These are phyloP conservation scores for Acacia acuminata DNA, from an alignment of 306 rosid genomes.

Conservation along the genomic window DNA sequence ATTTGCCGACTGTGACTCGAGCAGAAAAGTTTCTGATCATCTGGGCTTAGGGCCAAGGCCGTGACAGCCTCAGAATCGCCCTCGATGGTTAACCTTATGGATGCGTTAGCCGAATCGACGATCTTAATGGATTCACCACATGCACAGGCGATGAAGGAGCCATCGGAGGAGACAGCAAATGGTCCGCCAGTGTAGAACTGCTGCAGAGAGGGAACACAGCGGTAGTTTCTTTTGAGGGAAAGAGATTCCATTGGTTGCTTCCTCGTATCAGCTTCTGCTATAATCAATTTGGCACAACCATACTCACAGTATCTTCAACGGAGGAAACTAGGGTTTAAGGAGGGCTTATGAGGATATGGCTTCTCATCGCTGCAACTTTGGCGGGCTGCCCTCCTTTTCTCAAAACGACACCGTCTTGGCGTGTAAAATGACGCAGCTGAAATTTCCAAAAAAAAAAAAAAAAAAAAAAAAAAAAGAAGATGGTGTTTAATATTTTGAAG, in stretches of 20 bases:
- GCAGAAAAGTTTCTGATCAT: conserved; percentile 70
- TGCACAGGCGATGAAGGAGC: conserved; percentile 75
- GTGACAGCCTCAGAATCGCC: conserved; percentile 74
- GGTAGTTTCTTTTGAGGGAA: conserved; percentile 50
- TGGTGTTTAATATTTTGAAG: no score
- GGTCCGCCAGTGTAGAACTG: conserved; percentile 92
- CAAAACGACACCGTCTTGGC: no score
- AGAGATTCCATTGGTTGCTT: conserved; percentile 45
- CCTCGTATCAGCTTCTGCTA: not conserved
- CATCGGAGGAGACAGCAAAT: conserved; percentile 72
- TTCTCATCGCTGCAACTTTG: no score
- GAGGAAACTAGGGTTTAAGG: conserved; percentile 2
- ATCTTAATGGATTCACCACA: conserved; percentile 75
- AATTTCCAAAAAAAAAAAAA: no score
- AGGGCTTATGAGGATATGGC: not conserved
- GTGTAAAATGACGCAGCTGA: no score
- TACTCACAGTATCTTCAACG: no score
- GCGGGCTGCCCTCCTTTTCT: no score
- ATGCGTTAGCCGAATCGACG: conserved; percentile 69
- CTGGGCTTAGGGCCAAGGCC: conserved; percentile 71
- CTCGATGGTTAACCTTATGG: conserved; percentile 68
- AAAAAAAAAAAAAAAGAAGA: no score
- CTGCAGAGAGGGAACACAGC: conserved; percentile 68
- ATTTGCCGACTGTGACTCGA: conserved; percentile 82
- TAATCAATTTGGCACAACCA: not conserved